Conservation (phyloP, 1,284 basidiomycete genomes). For the Ceratobasidium sp. region DNA sequence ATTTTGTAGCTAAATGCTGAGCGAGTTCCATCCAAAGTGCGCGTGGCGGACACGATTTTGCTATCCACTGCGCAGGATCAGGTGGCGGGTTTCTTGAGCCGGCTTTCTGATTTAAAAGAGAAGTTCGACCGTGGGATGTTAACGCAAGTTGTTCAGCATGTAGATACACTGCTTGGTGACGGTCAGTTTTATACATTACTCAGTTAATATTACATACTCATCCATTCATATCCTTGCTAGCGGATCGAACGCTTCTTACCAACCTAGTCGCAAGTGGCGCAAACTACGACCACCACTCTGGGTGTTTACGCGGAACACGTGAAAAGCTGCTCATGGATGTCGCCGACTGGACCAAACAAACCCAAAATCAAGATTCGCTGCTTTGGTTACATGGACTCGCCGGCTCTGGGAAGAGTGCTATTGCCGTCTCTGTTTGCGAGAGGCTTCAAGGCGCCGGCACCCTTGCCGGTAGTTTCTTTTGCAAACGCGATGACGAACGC, state of each 20-base stretch:
- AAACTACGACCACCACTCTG: not conserved
- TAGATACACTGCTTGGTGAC: not conserved
- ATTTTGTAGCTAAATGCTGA: not conserved
- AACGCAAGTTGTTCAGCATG: slow-evolving; percentile 2
- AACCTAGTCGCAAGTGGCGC: not conserved
- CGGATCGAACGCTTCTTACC: slow-evolving; percentile 2
- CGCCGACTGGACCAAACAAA: not conserved
- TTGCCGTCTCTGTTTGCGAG: slow-evolving; percentile 15
- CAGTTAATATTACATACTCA: not conserved
- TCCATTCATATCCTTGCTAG: not conserved
- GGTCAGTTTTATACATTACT: not conserved
- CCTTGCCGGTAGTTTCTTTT: slow-evolving; percentile 26
- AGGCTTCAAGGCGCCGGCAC: not conserved
- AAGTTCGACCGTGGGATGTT: slow-evolving; percentile 5
- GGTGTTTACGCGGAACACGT: slow-evolving; percentile 21
- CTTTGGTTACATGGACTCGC: slow-evolving; percentile 26
- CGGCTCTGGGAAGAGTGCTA: slow-evolving; percentile 23
- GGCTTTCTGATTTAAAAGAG: not conserved
- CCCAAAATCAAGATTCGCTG: not conserved
- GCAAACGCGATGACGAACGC: slow-evolving; percentile 16
- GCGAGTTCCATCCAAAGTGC: not conserved
- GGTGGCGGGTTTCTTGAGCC: not conserved
- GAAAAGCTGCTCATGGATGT: not conserved
- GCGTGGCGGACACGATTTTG: slow-evolving; percentile 1
- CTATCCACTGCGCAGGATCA: slow-evolving; percentile 12